Percentiles rank a stretch among this genome's conserved stretches.
Evolutionary conservation across 768 basidiomycete species (phyloP).

Genomic region (Leccinum fibrillosum): DNA sequence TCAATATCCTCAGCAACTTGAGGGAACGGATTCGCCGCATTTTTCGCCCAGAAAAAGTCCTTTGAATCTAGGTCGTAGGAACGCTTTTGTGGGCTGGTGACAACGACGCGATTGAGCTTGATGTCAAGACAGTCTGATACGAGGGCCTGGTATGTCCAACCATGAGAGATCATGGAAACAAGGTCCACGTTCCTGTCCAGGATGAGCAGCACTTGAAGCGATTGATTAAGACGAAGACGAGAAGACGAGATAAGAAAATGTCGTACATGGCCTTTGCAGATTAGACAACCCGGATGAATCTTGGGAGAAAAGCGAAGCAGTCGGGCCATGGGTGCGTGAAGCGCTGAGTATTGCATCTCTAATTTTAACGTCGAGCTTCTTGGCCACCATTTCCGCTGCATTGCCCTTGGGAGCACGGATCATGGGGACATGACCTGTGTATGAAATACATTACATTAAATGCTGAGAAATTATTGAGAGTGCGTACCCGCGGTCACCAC

Average conservation of each 20-base stretch:
- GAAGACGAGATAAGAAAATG: not conserved
- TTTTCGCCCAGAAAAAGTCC: constrained; percentile 99
- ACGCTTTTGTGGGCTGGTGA: constrained; percentile 68
- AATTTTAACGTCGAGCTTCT: constrained; percentile 90
- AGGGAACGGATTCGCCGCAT: constrained; percentile 94
- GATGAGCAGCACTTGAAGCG: constrained; percentile 74
- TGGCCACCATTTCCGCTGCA: constrained; percentile 99
- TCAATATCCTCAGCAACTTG: constrained; percentile 99
- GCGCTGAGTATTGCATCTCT: constrained; percentile 77
- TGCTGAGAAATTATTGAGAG: not conserved
- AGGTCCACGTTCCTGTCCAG: constrained; percentile 94
- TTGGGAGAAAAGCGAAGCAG: constrained; percentile 68
- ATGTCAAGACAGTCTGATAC: constrained; percentile 97
- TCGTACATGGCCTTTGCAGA: constrained; percentile 82
- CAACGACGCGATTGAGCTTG: constrained; percentile 91
- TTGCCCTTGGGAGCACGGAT: constrained; percentile 86
- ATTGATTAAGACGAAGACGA: constrained; percentile 9
- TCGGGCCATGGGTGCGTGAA: constrained; percentile 54
- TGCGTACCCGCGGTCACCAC: constrained; percentile 78
- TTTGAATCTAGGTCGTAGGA: constrained; percentile 97
- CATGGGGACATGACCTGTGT: not conserved
- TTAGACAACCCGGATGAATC: constrained; percentile 82
- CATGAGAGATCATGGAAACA: constrained; percentile 89
- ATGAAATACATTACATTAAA: not conserved
- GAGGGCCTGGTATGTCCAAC: constrained; percentile 99